Base-by-base conservation (phyloP, 1,139 yeast species). In the Blastobotrys persicus region DNA sequence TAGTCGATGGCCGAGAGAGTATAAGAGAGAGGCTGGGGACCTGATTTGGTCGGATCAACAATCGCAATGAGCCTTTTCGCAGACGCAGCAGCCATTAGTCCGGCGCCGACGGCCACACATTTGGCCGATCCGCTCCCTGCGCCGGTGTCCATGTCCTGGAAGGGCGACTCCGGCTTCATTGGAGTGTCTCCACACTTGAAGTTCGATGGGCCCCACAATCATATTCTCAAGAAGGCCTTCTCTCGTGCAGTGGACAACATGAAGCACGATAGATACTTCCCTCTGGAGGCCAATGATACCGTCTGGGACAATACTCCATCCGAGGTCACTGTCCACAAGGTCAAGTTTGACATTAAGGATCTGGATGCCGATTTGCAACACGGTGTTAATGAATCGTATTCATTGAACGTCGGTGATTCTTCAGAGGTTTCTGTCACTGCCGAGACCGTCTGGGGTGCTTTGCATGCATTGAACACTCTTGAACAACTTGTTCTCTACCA, bases 401-500 rank as follows among this genome's bases (percentile, higher is more conserved):
- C 58, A n/a, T 57, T 75, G 45, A 48, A 51, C 2, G 48, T 63
- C 13, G n/a, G 19, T 4, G 66, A 68, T 46, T 40, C 37, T n/a
- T 17, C 32, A 5, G 19, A 31, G 6, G 12, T 48, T 19, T 31
- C 46, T n/a, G 68, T 76, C 39, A 50, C 49, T 2, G 68, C 78
- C 7, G 59, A 54, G 7, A 75, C 78, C 1, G 54, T 65, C 4
- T 76, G 78, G 78, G 80, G 80, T 2, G 75, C 74, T 0, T 61
- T 76, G 43, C 73, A 75, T 56, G 78, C 74, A 0, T 65, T 76
- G 20, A 64, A 71, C 9, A 75, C 80, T 1, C 59, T 76, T 32
- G 77, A 74, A 53, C 80, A 76, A 56, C 53, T 76, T 33, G 60
- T 76, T 7, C 58, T 74, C 18, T 70, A 63, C 14, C 19, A 14